These are phyloP conservation scores for Lactifluus piperatus DNA, from an alignment of 768 basidiomycete genomes.

Conservation along the genomic window DNA sequence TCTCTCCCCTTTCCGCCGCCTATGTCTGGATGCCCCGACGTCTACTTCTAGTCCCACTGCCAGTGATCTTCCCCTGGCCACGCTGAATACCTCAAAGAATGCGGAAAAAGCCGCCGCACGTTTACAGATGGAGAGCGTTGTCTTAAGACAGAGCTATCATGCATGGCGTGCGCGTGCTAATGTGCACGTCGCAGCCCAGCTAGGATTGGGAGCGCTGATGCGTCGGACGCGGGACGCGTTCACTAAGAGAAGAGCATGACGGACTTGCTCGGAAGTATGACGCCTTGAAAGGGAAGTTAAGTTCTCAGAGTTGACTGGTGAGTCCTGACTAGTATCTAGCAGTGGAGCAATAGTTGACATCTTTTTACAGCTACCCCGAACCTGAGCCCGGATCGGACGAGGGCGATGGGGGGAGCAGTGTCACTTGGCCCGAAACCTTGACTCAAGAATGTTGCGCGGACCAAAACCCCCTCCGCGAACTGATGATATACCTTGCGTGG, in stretches of 20 bases:
- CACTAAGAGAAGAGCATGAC: conserved; percentile 6
- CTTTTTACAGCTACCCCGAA: background rate
- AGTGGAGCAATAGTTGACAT: background rate
- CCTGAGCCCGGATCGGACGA: background rate
- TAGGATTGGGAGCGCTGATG: background rate
- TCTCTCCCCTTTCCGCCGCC: conserved; percentile 16
- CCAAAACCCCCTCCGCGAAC: background rate
- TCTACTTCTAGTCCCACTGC: background rate
- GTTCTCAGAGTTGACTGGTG: conserved; percentile 16
- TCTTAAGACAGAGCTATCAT: conserved; percentile 4
- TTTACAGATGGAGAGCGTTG: conserved; percentile 11
- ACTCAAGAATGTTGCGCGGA: background rate
- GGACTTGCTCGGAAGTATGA: conserved; percentile 13
- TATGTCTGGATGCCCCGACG: conserved; percentile 9
- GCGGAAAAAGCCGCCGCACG: conserved; percentile 3
- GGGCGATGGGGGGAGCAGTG: background rate
- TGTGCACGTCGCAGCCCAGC: conserved; percentile 6
- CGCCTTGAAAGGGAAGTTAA: conserved; percentile 15
- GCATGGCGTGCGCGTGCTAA: conserved; percentile 17
- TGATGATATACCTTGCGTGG: background rate
- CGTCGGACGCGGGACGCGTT: conserved; percentile 2
- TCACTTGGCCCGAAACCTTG: background rate
- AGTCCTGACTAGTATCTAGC: background rate
- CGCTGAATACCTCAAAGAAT: background rate
- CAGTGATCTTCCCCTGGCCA: background rate